Evolutionary conservation across 306 rosid genomes (phyloP).

Genomic region (Calophaca sinica): DNA sequence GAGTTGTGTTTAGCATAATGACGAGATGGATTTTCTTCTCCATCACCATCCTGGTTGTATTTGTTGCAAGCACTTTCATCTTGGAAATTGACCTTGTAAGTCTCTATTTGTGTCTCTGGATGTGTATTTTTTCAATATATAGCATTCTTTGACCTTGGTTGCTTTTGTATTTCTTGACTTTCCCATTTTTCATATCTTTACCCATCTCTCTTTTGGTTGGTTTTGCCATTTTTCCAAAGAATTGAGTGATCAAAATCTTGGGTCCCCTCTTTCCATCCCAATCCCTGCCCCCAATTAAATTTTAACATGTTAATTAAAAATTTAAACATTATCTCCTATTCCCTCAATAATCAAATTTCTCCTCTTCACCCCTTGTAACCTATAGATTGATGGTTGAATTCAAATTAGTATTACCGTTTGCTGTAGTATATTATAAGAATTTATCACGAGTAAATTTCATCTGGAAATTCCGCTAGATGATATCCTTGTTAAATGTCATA

Average conservation of each 20-base stretch:
- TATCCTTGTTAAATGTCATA: background rate
- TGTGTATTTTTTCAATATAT: background rate
- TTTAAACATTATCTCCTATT: too few species aligned
- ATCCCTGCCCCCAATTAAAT: too few species aligned
- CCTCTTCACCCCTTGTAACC: background rate
- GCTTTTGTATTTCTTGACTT: background rate
- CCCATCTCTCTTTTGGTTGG: background rate
- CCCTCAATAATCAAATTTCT: background rate
- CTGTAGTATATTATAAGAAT: background rate
- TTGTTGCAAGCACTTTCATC: conserved; percentile 40
- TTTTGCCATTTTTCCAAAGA: background rate
- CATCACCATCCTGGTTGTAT: conserved; percentile 31
- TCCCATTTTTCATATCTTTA: background rate
- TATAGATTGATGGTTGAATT: background rate
- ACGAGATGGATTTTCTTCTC: conserved; percentile 43
- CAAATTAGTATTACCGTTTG: background rate
- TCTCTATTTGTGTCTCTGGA: background rate
- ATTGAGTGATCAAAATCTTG: too few species aligned
- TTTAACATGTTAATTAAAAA: background rate
- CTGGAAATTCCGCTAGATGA: background rate
- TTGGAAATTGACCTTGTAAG: conserved; percentile 52
- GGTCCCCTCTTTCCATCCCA: too few species aligned
- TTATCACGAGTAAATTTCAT: background rate
- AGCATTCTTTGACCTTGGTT: background rate
- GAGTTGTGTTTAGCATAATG: conserved; percentile 45